A percentile compares a stretch with the other conserved stretches of the same genome.
phyloP scores from a whole-genome alignment of 2,329 filamentous ascomycete species.

The Thelonectria olida region DNA sequence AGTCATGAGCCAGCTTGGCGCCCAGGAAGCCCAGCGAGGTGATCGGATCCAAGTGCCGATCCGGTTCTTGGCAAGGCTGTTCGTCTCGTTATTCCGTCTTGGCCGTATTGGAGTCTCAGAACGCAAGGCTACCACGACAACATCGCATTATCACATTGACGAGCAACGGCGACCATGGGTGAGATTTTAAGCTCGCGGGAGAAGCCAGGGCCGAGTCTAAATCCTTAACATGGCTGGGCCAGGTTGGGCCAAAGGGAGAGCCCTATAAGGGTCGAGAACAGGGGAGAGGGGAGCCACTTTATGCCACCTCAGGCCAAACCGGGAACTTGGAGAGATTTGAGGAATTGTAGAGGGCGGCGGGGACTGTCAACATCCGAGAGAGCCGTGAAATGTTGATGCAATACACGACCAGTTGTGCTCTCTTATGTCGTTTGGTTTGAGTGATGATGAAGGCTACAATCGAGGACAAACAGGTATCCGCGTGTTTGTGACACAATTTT shows the following conservation, averaged over 20 bases:
- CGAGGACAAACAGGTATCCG: not conserved
- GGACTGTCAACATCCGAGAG: not conserved
- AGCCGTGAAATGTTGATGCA: not conserved
- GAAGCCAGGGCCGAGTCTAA: constrained; percentile 14
- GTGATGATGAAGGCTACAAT: no score
- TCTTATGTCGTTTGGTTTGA: not conserved
- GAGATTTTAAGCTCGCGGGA: constrained; percentile 15
- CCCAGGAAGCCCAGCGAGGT: constrained; percentile 29
- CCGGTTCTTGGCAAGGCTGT: constrained; percentile 36
- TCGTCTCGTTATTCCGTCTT: constrained; percentile 8
- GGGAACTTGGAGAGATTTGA: not conserved
- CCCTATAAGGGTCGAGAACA: not conserved
- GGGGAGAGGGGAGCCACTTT: not conserved
- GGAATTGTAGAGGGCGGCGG: not conserved
- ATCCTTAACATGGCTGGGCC: constrained; percentile 7
- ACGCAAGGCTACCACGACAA: not conserved
- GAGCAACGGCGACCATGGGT: not conserved
- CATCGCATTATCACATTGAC: not conserved
- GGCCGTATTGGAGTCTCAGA: not conserved
- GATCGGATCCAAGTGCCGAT: constrained; percentile 41
- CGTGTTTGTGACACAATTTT: not conserved
- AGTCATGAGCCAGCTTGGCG: constrained; percentile 29
- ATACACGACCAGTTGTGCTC: no score
- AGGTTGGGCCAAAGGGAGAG: not conserved
- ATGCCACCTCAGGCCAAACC: not conserved